These are phyloP conservation scores for Aspergillus ostianus DNA, from an alignment of 495 filamentous ascomycete species.

Conservation along the genomic window DNA sequence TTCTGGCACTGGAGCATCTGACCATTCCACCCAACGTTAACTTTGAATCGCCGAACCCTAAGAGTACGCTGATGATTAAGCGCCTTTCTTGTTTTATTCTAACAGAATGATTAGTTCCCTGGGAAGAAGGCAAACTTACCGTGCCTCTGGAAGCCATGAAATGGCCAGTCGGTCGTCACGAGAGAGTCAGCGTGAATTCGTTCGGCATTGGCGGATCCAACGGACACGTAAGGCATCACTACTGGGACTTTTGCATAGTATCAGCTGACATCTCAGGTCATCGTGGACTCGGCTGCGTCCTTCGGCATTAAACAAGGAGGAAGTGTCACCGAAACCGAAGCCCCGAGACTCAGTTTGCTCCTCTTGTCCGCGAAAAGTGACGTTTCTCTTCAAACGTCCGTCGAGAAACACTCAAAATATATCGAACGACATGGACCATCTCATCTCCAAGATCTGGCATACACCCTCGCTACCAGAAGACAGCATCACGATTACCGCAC, in stretches of 20 bases:
- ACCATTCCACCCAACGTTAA: slow-evolving; percentile 37
- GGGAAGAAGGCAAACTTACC: slow-evolving; percentile 23
- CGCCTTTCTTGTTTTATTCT: not conserved
- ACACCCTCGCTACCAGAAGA: not conserved
- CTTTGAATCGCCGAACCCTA: slow-evolving; percentile 28
- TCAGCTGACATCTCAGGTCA: not conserved
- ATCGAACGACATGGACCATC: not conserved
- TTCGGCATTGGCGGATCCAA: slow-evolving; percentile 31
- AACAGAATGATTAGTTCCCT: not conserved
- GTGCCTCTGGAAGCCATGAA: slow-evolving; percentile 21
- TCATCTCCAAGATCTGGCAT: not conserved
- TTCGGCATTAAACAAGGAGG: not conserved
- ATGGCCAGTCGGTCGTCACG: slow-evolving; percentile 27
- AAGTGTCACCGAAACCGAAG: not conserved
- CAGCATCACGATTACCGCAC: not conserved
- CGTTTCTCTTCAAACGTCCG: not conserved
- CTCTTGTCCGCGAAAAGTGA: not conserved
- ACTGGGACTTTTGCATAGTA: too few relatives aligned
- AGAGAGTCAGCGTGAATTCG: slow-evolving; percentile 31
- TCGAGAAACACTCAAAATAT: not conserved
- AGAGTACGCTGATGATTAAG: not conserved
- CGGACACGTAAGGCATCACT: not conserved
- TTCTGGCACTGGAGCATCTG: slow-evolving; percentile 31
- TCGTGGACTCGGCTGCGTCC: not conserved
- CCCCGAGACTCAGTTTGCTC: not conserved